These are phyloP conservation scores for Trametes cubensis DNA, from an alignment of 768 basidiomycete species.

Conservation along the genomic window DNA sequence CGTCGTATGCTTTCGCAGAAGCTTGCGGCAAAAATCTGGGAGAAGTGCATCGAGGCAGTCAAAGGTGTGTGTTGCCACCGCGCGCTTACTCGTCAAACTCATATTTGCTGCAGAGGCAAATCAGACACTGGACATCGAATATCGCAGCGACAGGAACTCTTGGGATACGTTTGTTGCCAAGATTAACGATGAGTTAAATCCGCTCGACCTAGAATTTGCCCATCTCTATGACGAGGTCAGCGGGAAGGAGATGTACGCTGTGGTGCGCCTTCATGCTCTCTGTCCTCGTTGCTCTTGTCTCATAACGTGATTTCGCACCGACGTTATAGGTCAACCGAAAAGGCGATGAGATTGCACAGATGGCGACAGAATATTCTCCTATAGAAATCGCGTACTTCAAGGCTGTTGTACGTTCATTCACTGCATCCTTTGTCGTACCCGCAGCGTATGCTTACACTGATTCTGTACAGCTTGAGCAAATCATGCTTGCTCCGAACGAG, in stretches of 20 bases:
- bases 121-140: conserved; percentile 49
- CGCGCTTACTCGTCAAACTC: neutral
- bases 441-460: neutral
- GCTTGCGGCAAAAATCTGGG: conserved; percentile 67
- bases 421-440: neutral
- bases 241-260: conserved; percentile 64
- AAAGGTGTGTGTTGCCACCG: conserved; percentile 49
- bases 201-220: conserved; percentile 74
- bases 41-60: conserved; percentile 66
- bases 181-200: conserved; percentile 66
- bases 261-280: conserved; percentile 50
- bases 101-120: conserved; percentile 50
- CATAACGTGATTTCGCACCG: neutral
- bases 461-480: conserved; percentile 73
- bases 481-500: conserved; percentile 77
- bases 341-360: conserved; percentile 79
- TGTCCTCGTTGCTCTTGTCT: neutral
- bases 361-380: conserved; percentile 81
- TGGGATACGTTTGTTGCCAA: conserved; percentile 63
- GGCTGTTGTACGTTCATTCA: conserved; percentile 58
- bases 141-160: conserved; percentile 44
- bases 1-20: conserved; percentile 66
- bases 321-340: conserved; percentile 70
- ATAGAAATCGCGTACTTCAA: conserved; percentile 85
- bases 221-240: conserved; percentile 62